Base-by-base conservation (phyloP, 495 filamentous ascomycete genomes). In the Hypoxylon trugodes region DNA sequence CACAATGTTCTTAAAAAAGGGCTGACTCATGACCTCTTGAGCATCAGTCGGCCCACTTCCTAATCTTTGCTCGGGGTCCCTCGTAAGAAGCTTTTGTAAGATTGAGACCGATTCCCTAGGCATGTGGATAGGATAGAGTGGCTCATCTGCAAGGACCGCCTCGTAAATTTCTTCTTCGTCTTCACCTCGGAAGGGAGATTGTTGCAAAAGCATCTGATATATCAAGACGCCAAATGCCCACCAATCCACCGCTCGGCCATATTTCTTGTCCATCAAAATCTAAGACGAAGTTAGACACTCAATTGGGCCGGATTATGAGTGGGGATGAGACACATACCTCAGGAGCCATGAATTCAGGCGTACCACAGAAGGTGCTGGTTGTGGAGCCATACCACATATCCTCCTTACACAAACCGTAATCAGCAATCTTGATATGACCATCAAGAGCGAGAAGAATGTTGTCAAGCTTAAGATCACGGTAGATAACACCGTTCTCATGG, bases 101-200 rank as follows among this genome's bases (percentile, higher is more conserved):
- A 99, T 97, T 10, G 93, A 96, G 43, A 99, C 95, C 0, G 92
- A 96, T 74, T 99, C 96, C 33, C 96, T 87, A 48, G 95, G 94
- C 95, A 99, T 99, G 76, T 97, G 93, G 68, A 99, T 98, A 9
- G 95, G 95, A 72, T 99, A 99, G 4, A 99, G 84, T 30, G 96
- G 93, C 75, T 99, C 95, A 69, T 99, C 95, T 1, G 96, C 92
- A 52, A 99, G 88, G 75, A 99, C 98, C 38, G 95, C 94, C 70
- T 99, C 95, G 84, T 99, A 99, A 61, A 99, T 99, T 77, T 99
- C 95, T 76, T 99, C 95, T 72, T 99, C 95, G 71, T 99, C 95
- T 73, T 99, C 95, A 69, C 95, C 95, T 71, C 95, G 90, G 90
- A 99, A 99, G 2, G 95, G 95, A 19, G 93, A 97, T 72, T 99